phyloP scores from a whole-genome alignment of 768 basidiomycete species.

The Rhodotorula diobovata region DNA sequence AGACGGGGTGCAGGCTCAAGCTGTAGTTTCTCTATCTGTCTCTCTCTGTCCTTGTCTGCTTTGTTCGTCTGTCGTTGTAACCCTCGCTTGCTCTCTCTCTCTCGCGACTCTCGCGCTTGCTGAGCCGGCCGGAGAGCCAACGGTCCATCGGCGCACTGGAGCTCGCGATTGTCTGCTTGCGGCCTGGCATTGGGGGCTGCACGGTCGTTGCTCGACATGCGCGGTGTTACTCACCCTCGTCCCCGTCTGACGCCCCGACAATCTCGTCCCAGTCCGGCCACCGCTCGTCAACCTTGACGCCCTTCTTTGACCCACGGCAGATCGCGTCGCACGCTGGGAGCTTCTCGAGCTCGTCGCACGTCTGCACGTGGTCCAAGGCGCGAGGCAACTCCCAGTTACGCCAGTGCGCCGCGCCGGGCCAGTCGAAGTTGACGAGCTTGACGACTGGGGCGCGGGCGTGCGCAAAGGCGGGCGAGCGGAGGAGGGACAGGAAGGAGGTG shows the following conservation, averaged over 20 bases:
- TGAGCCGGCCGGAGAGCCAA: too few relatives aligned
- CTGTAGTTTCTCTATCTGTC: background rate
- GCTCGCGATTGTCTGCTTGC: too few relatives aligned
- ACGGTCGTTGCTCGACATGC: too few relatives aligned
- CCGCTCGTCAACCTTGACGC: background rate
- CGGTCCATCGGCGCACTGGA: too few relatives aligned
- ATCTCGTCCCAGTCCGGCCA: conserved; percentile 1
- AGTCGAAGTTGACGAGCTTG: conserved; percentile 9
- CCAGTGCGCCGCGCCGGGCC: background rate
- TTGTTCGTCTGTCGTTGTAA: background rate
- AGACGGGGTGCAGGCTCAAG: conserved; percentile 1
- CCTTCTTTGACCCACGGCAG: background rate
- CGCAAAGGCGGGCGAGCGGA: background rate
- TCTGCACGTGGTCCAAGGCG: background rate
- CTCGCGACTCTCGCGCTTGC: too few relatives aligned
- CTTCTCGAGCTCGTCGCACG: conserved; percentile 4
- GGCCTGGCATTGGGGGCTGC: too few relatives aligned
- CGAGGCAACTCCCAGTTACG: background rate
- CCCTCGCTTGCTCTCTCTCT: background rate
- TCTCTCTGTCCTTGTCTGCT: background rate
- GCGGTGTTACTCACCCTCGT: too few relatives aligned
- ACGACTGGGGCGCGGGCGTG: background rate
- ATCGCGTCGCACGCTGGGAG: conserved; percentile 1
- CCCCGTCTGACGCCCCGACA: background rate
- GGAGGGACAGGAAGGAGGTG: background rate